These are phyloP conservation scores for Epichloe typhina DNA, from an alignment of 2,329 filamentous ascomycete genomes.

Conservation along the genomic window DNA sequence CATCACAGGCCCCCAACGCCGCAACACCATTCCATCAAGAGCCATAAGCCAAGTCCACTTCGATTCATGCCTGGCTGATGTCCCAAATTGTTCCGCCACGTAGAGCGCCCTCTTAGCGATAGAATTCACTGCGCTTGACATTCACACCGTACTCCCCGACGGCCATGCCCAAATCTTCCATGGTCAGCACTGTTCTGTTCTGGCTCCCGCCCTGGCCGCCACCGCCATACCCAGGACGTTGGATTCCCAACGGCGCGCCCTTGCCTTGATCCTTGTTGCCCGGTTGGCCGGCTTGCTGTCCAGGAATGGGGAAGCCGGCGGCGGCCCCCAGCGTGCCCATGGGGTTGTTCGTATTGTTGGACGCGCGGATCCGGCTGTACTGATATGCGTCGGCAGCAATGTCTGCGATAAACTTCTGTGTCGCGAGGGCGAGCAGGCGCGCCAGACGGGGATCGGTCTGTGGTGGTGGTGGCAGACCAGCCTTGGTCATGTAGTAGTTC, in stretches of 20 bases:
- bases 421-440: slow-evolving; percentile 88
- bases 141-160: slow-evolving; percentile 97
- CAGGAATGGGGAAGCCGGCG: slow-evolving; percentile 53
- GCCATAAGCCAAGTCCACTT: not conserved
- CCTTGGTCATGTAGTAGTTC: slow-evolving; percentile 93
- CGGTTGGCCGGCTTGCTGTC: slow-evolving; percentile 45
- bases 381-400: slow-evolving; percentile 96
- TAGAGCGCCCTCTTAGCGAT: slow-evolving; percentile 40
- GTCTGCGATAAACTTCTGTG: slow-evolving; percentile 97
- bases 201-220: slow-evolving; percentile 80
- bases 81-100: not conserved
- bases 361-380: slow-evolving; percentile 90
- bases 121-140: slow-evolving; percentile 94
- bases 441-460: slow-evolving; percentile 84
- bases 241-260: slow-evolving; percentile 53
- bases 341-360: slow-evolving; percentile 73
- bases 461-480: slow-evolving; percentile 83
- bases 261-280: slow-evolving; percentile 44
- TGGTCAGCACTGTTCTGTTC: slow-evolving; percentile 87
- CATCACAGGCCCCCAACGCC: not conserved
- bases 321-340: slow-evolving; percentile 75
- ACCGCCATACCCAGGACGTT: slow-evolving; percentile 70
- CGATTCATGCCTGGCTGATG: not conserved
- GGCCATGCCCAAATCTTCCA: slow-evolving; percentile 98
- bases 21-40: not conserved